These are phyloP conservation scores for Vitis hybrid DNA, from an alignment of 177 flowering plant genomes.

Conservation along the genomic window DNA sequence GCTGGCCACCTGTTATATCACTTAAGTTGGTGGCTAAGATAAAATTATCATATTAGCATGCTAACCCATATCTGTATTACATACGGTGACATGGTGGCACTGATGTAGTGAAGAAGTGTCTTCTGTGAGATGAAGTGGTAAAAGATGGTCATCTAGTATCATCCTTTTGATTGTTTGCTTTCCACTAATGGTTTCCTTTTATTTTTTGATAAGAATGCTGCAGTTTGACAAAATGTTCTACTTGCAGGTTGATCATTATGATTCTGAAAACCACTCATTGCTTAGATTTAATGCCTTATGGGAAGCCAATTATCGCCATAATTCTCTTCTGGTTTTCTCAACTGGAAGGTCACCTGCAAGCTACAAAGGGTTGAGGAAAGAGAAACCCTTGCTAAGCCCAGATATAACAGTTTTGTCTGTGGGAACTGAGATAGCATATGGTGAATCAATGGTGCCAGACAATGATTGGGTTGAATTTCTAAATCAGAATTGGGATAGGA, in stretches of 20 bases:
- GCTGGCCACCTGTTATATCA: no score
- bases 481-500: conserved; percentile 68
- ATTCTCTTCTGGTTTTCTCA: conserved; percentile 81
- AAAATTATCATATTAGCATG: no score
- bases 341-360: conserved; percentile 77
- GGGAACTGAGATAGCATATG: conserved; percentile 87
- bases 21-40: no score
- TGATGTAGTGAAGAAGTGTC: no score
- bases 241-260: conserved; percentile 82
- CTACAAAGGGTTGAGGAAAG: conserved; percentile 61
- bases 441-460: conserved; percentile 72
- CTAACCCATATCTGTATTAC: no score
- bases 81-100: no score
- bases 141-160: no score
- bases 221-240: not conserved
- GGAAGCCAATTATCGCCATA: conserved; percentile 75
- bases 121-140: no score
- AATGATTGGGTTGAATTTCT: conserved; percentile 62
- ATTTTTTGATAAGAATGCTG: not conserved
- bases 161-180: not conserved
- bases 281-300: conserved; percentile 85
- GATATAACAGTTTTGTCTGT: conserved; percentile 87
- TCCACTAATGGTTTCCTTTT: not conserved
- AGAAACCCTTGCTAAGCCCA: conserved; percentile 82
- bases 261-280: conserved; percentile 54